Evolutionary conservation across 2,329 filamentous ascomycete genomes (phyloP), one percentile per base, ranked within the genome.

Genomic region (Chalaropsis ovoidea): DNA sequence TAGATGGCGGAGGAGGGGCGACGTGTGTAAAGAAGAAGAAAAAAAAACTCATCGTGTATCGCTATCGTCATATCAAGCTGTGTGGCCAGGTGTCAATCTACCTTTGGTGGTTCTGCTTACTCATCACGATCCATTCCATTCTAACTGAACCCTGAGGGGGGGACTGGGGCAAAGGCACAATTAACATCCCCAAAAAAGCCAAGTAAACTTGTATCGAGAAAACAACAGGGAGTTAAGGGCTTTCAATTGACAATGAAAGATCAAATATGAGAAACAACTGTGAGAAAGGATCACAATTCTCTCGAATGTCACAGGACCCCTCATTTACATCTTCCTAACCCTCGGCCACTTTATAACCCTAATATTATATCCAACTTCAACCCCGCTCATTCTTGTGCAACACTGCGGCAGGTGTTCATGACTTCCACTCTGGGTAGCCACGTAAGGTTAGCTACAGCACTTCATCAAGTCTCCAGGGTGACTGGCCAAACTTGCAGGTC

Each of bases 161-260:
- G n/a, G 43, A 7, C 5, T 2, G 8, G 35, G 35, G 35, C 3
- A 35, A 39, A 39, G 35, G 8, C 35, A 39, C 43, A 47, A 19
- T 47, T 19, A 19, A n/a, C 15, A 47, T 47, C 43, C 43, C 43
- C 43, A 47, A 47, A 13, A 47, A 47, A 47, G 43, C 15, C 43
- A 3, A 19, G 15, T 47, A 17, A n/a, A 47, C 43, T 47, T 47
- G 15, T n/a, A 47, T 19, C 43, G 43, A 47, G 43, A 47, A 47
- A 47, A 47, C 43, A 47, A 47, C 43, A 47, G 43, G 43, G 43
- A 47, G n/a, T 47, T 47, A 47, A 47, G 43, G 43, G 43, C 43
- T 47, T 47, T 6, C n/a, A n/a, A 47, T 3, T 47, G 15, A 6
- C 15, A 47, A 47, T 47, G 15, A 6, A 19, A 6, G 3, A 3